Evolutionary conservation across 352 stramenopile species (phyloP), one percentile per base, ranked within the genome.

Genomic region (Proteromonas lacertae): DNA sequence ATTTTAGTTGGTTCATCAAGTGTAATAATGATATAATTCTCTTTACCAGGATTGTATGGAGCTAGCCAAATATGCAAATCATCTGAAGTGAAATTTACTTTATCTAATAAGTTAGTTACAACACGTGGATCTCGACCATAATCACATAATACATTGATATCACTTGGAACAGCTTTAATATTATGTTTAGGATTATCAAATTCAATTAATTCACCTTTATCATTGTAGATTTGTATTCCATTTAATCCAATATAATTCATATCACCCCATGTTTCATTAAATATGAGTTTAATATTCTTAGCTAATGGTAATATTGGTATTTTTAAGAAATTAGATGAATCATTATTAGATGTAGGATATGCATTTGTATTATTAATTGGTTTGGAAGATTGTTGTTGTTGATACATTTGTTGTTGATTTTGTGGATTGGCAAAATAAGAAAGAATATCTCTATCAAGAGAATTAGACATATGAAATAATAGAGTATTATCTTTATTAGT

Each of bases 21-120:
- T 30, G 61, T 46, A 0, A 82, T 29, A 18, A 49, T 26, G 13
- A 80, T 51, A 13, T 54, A 56, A 34, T 78, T 63, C 4, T 50
- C 18, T 5, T 57, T 32, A 0, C 55, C 57, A 12, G 35, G 8
- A 8, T 57, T 60, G 29, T 66, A 79, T 9, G 70, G 70, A 8
- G 69, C 62, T 0, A 86, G 48, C 70, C 70, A 86, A 55, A 74
- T 66, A 52, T 86, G 69, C 12, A 77, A 62, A 38, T 84, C 69
- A 37, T 86, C 68, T 38, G 60, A 74, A 1, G 69, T 84, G 29
- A 63, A 61, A 32, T 79, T 78, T 0, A 70, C 50, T 1, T 66
- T 65, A 37, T 86, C 70, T 0, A 84, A 44, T 8, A 84, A 43
- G 60, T 83, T 83, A 43, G 76, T 63, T 1, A 77, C 45, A 1